Evolutionary conservation across 1,284 basidiomycete genomes (phyloP), one percentile per base, ranked within the genome.

Genomic region (Ganoderma resinaceum): DNA sequence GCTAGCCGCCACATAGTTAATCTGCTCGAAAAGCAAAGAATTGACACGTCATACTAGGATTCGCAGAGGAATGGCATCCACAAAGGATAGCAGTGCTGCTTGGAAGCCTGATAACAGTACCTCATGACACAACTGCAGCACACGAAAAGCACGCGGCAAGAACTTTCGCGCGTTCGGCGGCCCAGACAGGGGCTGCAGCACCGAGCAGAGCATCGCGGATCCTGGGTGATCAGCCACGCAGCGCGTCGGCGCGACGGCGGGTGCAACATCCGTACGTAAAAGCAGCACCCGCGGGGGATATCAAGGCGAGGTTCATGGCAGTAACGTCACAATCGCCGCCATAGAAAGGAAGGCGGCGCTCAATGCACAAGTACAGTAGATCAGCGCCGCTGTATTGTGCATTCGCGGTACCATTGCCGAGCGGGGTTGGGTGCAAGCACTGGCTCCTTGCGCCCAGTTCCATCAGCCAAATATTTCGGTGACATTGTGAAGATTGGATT

Each of bases 151-250:
- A 59, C 42, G 38, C 42, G 42, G 35, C 2, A 33, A 12, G 53
- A 35, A 33, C 1, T 20, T 9, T 38, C 35, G 37, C 26, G 12
- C 23, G n/a, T 40, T 40, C 58, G 12, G 37, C 31, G n/a, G 63
- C 46, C 42, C n/a, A 59, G 55, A 59, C 31, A 65, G 40, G n/a
- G 23, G 43, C 57, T 46, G 33, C 40, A 38, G 58, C 37, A 60
- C 57, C 16, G 33, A 65, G 63, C 33, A 33, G 55, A 29, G 23
- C 18, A 33, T 38, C n/a, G 63, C 57, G 49, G 63, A 65, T 65
- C 63, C 57, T 33, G 29, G 31, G n/a, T 16, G 63, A 65, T 65
- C 55, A 59, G 63, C 63, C 57, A 46, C 20, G 57, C 63, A 20
- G 40, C 49, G 29, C 58, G 31, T 58, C 42, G 63, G 57, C 43